These are phyloP conservation scores for Coemansia sp. DNA, from an alignment of 192 early-diverging fungal genomes.

Conservation along the genomic window DNA sequence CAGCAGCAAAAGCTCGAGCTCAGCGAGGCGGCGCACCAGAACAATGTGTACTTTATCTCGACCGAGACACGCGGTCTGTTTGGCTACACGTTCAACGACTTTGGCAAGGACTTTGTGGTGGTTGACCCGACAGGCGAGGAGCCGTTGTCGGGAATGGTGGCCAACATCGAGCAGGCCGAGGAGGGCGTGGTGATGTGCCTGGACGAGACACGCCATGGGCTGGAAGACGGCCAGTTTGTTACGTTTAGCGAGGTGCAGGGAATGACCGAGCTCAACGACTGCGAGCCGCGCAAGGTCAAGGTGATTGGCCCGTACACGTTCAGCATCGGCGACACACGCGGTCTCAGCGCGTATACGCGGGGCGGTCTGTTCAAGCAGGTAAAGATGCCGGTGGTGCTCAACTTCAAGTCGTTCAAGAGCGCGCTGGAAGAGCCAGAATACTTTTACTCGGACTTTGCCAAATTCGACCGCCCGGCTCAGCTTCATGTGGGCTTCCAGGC, in stretches of 20 bases:
- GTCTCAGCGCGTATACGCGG: constrained; percentile 69
- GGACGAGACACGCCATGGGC: constrained; percentile 94
- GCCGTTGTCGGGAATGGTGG: constrained; percentile 88
- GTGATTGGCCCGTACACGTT: constrained; percentile 95
- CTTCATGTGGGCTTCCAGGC: constrained; percentile 94
- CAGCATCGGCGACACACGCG: constrained; percentile 87
- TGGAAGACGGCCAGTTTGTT: constrained; percentile 97
- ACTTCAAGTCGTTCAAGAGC: constrained; percentile 76
- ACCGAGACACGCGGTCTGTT: constrained; percentile 90
- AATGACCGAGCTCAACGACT: constrained; percentile 85
- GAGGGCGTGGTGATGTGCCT: constrained; percentile 92
- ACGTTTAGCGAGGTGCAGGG: constrained; percentile 92
- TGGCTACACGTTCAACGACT: constrained; percentile 92
- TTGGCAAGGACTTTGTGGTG: constrained; percentile 86
- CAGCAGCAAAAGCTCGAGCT: constrained; percentile 78
- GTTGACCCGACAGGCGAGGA: constrained; percentile 91
- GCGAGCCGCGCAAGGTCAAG: constrained; percentile 77
- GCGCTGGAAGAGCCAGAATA: constrained; percentile 80
- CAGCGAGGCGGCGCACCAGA: constrained; percentile 75
- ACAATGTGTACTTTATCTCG: constrained; percentile 80
- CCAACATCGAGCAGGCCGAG: constrained; percentile 68
- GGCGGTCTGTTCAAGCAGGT: constrained; percentile 97
- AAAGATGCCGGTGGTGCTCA: constrained; percentile 81
- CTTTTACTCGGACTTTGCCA: constrained; percentile 91
- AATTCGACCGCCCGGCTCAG: constrained; percentile 95